Base-by-base conservation (phyloP, 129 eudicot species). In the Lactuca saligna region DNA sequence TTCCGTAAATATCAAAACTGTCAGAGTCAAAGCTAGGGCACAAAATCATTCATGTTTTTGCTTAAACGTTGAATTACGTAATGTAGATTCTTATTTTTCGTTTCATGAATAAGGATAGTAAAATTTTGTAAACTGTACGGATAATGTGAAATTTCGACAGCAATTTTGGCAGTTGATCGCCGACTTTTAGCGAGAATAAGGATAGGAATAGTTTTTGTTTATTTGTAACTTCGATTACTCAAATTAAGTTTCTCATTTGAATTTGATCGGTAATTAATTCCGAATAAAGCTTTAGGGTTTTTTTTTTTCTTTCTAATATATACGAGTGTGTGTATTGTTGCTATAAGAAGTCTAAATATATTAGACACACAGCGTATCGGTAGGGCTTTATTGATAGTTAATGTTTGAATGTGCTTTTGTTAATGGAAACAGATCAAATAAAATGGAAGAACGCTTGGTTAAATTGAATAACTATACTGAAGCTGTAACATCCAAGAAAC, bases 381-480 rank as follows among this genome's bases (percentile, higher is more conserved):
- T 37, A 73, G 15, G 15, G 58, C 17, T 68, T 63, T 77, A 59
- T 35, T 29, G 35, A 11, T 56, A 34, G 10, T 61, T 46, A 42
- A 55, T 62, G 50, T 46, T 25, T 75, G 71, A 46, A 57, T 63
- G 60, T 67, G 42, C 64, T 79, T 68, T 68, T 68, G 57, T 68
- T 51, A 56, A 65, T 75, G 85, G 97, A 81, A 81, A 61, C 69
- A 85, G 88, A 78, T 80, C 82, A 12, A 85, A 75, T 78, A 82
- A 73, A 72, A 73, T 87, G 68, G 93, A 88, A 58, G 93, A 83
- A 54, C 82, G 72, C 63, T 69, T 88, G 62, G 61, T 37, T 82
- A 88, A 83, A 57, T 61, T 91, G 88, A 84, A 66, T 68, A 83
- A 71, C 65, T 88, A 73, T 77, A 50, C 29, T 75, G 95, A 87